These are phyloP conservation scores for Hortaea sp. DNA, from an alignment of 2,329 filamentous ascomycete species.

Conservation along the genomic window DNA sequence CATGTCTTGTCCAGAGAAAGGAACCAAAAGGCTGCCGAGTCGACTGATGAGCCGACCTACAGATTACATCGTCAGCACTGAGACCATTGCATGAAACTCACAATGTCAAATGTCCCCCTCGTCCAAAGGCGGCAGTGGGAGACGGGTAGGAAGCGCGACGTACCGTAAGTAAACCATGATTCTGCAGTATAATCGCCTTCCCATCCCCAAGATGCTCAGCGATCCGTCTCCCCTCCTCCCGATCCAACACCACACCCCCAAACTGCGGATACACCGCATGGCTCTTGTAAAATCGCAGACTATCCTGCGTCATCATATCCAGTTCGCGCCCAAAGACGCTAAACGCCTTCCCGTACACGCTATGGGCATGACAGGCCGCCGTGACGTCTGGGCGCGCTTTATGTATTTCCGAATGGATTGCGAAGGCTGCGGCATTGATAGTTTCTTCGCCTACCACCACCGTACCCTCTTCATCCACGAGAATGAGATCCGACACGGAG, in stretches of 20 bases:
- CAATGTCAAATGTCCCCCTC: not conserved
- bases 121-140: too few species aligned
- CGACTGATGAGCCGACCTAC: conserved; percentile 26
- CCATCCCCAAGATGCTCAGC: conserved; percentile 29
- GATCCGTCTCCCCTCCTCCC: conserved; percentile 35
- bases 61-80: not conserved
- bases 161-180: conserved; percentile 37
- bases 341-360: conserved; percentile 38
- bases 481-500: conserved; percentile 35
- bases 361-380: conserved; percentile 34
- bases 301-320: conserved; percentile 40
- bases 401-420: conserved; percentile 35
- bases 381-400: conserved; percentile 33
- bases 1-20: conserved; percentile 36
- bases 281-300: conserved; percentile 31
- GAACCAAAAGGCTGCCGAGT: conserved; percentile 39
- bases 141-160: conserved; percentile 6
- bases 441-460: conserved; percentile 35
- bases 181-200: conserved; percentile 32
- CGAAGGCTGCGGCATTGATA: conserved; percentile 34
- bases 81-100: too few species aligned
- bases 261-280: conserved; percentile 36
- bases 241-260: conserved; percentile 35
- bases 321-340: conserved; percentile 34
- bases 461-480: conserved; percentile 33